Conservation (phyloP, 768 basidiomycete genomes). For the Amanita inopinata region DNA sequence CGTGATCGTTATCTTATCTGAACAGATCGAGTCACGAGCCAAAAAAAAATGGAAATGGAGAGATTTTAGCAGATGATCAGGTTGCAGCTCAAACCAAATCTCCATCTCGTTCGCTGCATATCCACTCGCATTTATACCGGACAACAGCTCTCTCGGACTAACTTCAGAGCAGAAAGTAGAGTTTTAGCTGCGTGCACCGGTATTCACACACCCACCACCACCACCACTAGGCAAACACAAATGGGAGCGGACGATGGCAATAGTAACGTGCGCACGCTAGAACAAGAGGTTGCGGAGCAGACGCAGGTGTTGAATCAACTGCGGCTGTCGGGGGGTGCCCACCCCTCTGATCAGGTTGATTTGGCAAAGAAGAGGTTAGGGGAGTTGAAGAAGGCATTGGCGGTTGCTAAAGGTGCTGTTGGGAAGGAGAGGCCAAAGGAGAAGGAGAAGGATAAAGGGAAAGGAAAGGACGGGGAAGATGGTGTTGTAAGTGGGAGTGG, state of each 20-base stretch:
- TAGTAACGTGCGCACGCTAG: conserved; percentile 24
- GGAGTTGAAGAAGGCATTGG: conserved; percentile 54
- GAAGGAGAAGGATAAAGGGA: conserved; percentile 21
- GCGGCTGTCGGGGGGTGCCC: conserved; percentile 41
- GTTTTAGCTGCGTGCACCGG: no score
- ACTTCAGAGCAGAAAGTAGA: no score
- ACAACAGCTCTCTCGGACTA: no score
- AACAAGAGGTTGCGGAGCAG: conserved; percentile 46
- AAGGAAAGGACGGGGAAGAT: conserved; percentile 22
- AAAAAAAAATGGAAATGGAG: no score
- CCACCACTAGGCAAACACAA: neutral
- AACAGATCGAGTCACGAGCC: no score
- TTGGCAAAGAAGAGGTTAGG: conserved; percentile 61
- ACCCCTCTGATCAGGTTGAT: conserved; percentile 40
- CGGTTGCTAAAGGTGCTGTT: conserved; percentile 29
- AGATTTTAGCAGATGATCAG: no score
- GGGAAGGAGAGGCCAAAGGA: conserved; percentile 29
- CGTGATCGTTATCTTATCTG: no score
- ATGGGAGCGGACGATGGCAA: no score
- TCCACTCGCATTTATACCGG: no score
- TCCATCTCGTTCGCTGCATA: no score
- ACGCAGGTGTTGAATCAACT: conserved; percentile 54
- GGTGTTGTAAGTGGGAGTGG: conserved; percentile 51
- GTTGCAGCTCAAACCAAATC: no score
- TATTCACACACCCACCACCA: conserved; percentile 4